Percentiles rank a stretch among this genome's conserved stretches.
These are phyloP conservation scores for Scutellaria minor DNA, from an alignment of 257 asterid genomes.

Conservation along the genomic window DNA sequence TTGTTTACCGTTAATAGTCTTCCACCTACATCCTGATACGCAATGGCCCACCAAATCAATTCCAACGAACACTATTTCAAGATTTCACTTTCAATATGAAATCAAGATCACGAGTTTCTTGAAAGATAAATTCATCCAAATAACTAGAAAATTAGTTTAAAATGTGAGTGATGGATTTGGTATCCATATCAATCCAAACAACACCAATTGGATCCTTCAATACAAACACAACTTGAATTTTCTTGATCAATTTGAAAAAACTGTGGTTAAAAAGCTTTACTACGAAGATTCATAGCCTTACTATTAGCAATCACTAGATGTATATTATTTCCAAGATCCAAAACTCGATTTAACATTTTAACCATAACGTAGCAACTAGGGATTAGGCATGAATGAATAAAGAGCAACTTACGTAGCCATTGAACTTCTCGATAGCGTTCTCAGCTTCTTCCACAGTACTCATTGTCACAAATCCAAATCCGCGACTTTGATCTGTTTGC, in stretches of 20 bases:
- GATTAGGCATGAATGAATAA: not conserved
- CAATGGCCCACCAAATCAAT: not conserved
- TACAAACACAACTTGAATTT: too few species aligned
- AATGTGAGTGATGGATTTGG: too few species aligned
- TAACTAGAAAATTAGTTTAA: too few species aligned
- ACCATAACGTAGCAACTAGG: not conserved
- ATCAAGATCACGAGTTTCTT: not conserved
- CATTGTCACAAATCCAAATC: slow-evolving; percentile 92
- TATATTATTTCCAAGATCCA: slow-evolving; percentile 2
- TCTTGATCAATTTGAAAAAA: not conserved
- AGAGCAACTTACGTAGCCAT: slow-evolving; percentile 62
- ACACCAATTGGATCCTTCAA: not conserved
- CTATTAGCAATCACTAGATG: not conserved
- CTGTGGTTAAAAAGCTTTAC: not conserved
- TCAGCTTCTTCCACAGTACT: slow-evolving; percentile 86
- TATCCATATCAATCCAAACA: too few species aligned
- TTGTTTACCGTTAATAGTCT: slow-evolving; percentile 76
- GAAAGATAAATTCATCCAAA: too few species aligned
- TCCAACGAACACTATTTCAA: not conserved
- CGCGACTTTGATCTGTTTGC: slow-evolving; percentile 85
- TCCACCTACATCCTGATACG: slow-evolving; percentile 66
- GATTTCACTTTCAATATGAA: not conserved
- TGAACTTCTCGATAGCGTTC: slow-evolving; percentile 72
- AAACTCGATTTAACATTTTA: not conserved
- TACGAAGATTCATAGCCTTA: not conserved